Percentiles rank a stretch among this genome's conserved stretches.
Conservation (phyloP, 352 stramenopile species). For the Elongisporangium undulatum region DNA sequence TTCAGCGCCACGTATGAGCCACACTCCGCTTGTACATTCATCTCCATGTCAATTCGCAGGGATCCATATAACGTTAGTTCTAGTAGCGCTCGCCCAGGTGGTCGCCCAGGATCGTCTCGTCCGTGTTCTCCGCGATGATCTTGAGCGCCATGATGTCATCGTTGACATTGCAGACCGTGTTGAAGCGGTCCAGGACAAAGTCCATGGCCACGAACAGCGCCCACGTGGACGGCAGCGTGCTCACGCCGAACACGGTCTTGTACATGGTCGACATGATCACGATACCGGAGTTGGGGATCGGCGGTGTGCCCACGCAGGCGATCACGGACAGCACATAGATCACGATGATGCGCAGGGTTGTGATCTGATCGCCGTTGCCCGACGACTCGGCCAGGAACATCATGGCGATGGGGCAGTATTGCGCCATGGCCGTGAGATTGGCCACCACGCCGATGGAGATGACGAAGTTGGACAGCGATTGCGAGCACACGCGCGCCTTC, state of each 20-base stretch:
- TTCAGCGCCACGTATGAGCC: no score
- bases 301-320: slow-evolving; percentile 37
- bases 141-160: slow-evolving; percentile 78
- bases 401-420: slow-evolving; percentile 58
- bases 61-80: no score
- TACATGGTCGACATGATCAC: slow-evolving; percentile 64
- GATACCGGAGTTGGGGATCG: slow-evolving; percentile 43
- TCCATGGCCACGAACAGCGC: slow-evolving; percentile 54
- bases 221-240: slow-evolving; percentile 43
- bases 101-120: slow-evolving; percentile 58
- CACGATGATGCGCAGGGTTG: slow-evolving; percentile 28
- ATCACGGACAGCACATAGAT: slow-evolving; percentile 57
- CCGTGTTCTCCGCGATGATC: slow-evolving; percentile 65
- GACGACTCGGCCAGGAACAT: slow-evolving; percentile 60
- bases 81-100: slow-evolving; percentile 39
- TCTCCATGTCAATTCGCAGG: no score
- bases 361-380: slow-evolving; percentile 50
- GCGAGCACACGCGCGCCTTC: slow-evolving; percentile 53
- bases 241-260: slow-evolving; percentile 54
- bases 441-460: slow-evolving; percentile 62
- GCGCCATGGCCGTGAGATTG: slow-evolving; percentile 51
- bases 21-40: no score
- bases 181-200: slow-evolving; percentile 60
- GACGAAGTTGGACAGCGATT: slow-evolving; percentile 73
- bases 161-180: slow-evolving; percentile 69